A percentile compares a stretch with the other conserved stretches of the same genome.
phyloP scores from a whole-genome alignment of 2,329 filamentous ascomycete species.

The Karstenula rhodostoma region DNA sequence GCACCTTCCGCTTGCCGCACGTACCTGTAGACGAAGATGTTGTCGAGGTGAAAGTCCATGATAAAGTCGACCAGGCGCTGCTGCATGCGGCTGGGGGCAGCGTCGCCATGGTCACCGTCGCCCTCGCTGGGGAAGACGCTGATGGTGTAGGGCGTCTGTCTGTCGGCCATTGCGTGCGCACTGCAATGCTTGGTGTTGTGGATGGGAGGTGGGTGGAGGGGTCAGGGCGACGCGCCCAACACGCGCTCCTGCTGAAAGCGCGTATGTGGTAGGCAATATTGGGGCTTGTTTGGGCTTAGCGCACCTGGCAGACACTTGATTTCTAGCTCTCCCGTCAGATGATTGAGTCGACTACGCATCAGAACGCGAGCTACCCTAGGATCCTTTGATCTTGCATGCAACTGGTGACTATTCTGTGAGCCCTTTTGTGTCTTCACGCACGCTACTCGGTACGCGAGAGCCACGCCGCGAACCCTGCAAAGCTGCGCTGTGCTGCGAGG shows the following conservation, averaged over 20 bases:
- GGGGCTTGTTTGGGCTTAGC: slow-evolving; percentile 1
- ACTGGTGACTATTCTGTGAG: no score
- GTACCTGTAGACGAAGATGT: slow-evolving; percentile 88
- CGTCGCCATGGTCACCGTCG: slow-evolving; percentile 44
- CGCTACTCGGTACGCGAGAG: not conserved
- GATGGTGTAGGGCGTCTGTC: slow-evolving; percentile 84
- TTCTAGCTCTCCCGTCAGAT: no score
- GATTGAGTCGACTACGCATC: no score
- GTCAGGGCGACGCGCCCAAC: slow-evolving; percentile 8
- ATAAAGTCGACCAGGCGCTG: slow-evolving; percentile 88
- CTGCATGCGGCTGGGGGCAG: slow-evolving; percentile 63
- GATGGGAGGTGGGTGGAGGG: slow-evolving; percentile 5
- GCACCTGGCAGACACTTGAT: no score
- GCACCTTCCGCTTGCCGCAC: not conserved
- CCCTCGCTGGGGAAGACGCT: slow-evolving; percentile 71
- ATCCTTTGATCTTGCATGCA: no score
- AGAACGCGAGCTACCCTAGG: no score
- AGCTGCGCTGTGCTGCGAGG: not conserved
- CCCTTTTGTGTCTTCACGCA: not conserved
- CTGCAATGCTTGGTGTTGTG: slow-evolving; percentile 8
- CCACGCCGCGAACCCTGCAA: not conserved
- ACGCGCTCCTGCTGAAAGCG: slow-evolving; percentile 11
- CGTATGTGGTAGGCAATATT: slow-evolving; percentile 2
- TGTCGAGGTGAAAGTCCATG: slow-evolving; percentile 91
- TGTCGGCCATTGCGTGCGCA: slow-evolving; percentile 61